Evolutionary conservation across 1,139 yeast genomes (phyloP).

Genomic region (Pichia sp.): DNA sequence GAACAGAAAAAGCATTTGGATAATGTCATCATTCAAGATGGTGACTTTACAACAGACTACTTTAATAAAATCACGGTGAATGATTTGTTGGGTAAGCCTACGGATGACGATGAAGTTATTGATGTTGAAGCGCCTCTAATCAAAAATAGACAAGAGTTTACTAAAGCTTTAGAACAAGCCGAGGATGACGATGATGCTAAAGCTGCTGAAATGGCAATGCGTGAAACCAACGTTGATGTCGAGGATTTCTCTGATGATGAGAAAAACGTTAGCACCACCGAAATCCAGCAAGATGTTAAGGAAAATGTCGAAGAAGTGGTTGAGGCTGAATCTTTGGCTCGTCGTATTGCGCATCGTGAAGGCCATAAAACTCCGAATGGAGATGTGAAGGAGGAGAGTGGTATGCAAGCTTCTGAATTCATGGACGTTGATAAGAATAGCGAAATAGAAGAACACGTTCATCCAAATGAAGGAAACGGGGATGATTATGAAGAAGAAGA

Average conservation of each 20-base stretch:
- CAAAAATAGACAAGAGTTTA: conserved; percentile 41
- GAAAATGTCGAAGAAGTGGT: conserved; percentile 16
- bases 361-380: conserved; percentile 6
- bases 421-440: conserved; percentile 2
- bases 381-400: not conserved
- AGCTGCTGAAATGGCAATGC: conserved; percentile 87
- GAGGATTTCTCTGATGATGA: conserved; percentile 64
- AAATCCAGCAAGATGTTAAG: not conserved
- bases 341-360: conserved; percentile 14
- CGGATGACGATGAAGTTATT: conserved; percentile 24
- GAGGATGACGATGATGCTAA: conserved; percentile 94
- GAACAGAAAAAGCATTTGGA: conserved; percentile 93
- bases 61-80: conserved; percentile 84
- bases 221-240: conserved; percentile 75
- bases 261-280: conserved; percentile 1
- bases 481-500: conserved; percentile 1
- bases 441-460: not conserved
- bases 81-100: conserved; percentile 54
- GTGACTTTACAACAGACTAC: conserved; percentile 96
- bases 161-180: conserved; percentile 75
- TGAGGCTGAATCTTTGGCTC: conserved; percentile 15
- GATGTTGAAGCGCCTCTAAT: conserved; percentile 19
- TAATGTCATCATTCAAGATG: conserved; percentile 94
- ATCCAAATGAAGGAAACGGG: not conserved
- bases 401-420: not conserved